phyloP scores from a whole-genome alignment of 345 rosid species.

The Microthlaspi erraticum region DNA sequence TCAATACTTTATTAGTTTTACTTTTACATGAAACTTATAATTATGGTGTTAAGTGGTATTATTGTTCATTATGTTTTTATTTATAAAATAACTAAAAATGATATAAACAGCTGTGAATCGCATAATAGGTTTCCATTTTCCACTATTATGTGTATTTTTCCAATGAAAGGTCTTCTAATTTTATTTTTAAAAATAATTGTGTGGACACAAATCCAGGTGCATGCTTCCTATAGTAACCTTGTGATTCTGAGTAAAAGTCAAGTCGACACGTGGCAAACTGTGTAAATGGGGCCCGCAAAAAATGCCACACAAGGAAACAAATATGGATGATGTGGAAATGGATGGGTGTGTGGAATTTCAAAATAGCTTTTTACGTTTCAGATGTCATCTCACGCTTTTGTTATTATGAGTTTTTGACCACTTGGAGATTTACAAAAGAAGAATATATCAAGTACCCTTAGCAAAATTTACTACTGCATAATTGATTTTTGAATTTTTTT shows the following conservation, averaged over 20 bases:
- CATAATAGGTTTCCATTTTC: too few species aligned
- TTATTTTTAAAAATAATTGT: too few species aligned
- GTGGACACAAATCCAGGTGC: slow-evolving; percentile 10
- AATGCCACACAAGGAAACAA: slow-evolving; percentile 32
- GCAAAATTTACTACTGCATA: neutral
- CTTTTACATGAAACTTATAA: too few species aligned
- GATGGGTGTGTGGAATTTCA: slow-evolving; percentile 5
- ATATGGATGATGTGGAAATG: slow-evolving; percentile 22
- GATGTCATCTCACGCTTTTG: slow-evolving; percentile 26
- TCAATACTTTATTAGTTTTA: too few species aligned
- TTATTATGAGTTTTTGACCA: slow-evolving; percentile 20
- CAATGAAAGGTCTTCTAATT: too few species aligned
- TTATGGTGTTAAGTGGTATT: too few species aligned
- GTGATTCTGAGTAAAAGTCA: neutral
- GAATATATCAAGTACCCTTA: neutral
- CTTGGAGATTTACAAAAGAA: neutral
- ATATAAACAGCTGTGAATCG: too few species aligned
- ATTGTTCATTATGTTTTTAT: too few species aligned
- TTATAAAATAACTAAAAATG: too few species aligned
- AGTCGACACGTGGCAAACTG: slow-evolving; percentile 34
- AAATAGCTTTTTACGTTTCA: slow-evolving; percentile 24
- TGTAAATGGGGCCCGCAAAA: neutral
- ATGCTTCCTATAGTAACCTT: slow-evolving; percentile 6
- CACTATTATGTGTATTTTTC: too few species aligned
- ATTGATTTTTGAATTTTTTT: too few species aligned